Percentiles rank a stretch among this genome's conserved stretches.
These are phyloP conservation scores for Cutaneotrichosporon sp. DNA, from an alignment of 1,284 basidiomycete species.

Conservation along the genomic window DNA sequence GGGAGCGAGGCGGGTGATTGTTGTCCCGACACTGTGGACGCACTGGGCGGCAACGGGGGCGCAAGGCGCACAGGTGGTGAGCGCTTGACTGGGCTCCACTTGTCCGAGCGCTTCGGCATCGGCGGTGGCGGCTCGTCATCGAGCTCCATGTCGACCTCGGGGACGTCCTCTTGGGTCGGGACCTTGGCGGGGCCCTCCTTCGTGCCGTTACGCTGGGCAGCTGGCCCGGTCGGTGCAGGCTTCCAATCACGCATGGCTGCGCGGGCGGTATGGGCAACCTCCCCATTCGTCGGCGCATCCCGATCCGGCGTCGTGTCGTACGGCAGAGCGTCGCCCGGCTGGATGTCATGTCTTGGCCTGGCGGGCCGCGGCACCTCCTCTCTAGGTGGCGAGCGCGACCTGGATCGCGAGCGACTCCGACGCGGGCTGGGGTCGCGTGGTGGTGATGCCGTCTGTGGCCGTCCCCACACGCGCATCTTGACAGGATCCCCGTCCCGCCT, in stretches of 20 bases:
- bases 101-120: constrained; percentile 13
- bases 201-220: constrained; percentile 1
- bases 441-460: constrained; percentile 4
- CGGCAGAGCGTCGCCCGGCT: neutral
- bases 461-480: constrained; percentile 28
- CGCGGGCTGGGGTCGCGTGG: neutral
- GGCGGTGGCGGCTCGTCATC: constrained; percentile 13
- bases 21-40: neutral
- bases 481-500: constrained; percentile 11
- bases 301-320: neutral
- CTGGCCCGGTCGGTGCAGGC: constrained; percentile 1
- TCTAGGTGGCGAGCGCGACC: neutral
- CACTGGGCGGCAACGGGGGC: neutral
- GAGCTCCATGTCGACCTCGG: constrained; percentile 17
- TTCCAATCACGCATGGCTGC: constrained; percentile 9
- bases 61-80: neutral
- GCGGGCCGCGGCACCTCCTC: neutral
- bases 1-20: neutral
- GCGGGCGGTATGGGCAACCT: neutral
- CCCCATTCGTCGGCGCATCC: neutral
- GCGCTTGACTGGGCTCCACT: constrained; percentile 19
- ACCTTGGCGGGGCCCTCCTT: neutral
- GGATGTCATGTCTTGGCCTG: neutral
- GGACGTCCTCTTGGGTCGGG: constrained; percentile 5
- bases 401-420: neutral